Evolutionary conservation across 2,329 filamentous ascomycete species (phyloP).

Genomic region (Aspergillus costaricaensis): DNA sequence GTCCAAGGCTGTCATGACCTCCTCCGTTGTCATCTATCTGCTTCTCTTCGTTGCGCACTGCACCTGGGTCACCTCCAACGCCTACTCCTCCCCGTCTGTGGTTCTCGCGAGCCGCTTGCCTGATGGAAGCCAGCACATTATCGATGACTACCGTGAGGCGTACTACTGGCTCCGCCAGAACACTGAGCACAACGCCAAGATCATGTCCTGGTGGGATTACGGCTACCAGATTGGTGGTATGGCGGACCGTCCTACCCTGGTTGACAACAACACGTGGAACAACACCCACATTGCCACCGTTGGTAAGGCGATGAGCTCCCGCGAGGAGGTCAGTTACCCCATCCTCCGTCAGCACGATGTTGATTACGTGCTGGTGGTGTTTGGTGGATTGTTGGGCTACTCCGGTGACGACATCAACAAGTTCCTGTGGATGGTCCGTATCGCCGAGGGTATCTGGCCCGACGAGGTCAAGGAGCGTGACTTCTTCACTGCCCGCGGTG

Average conservation of each 20-base stretch:
- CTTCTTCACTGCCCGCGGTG: constrained; percentile 90
- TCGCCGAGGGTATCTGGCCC: constrained; percentile 99
- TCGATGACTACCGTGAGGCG: constrained; percentile 97
- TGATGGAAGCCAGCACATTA: constrained; percentile 96
- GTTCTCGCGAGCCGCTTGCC: constrained; percentile 89
- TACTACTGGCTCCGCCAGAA: constrained; percentile 99
- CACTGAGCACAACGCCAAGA: constrained; percentile 89
- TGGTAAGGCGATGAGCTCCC: constrained; percentile 96
- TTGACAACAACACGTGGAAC: constrained; percentile 99
- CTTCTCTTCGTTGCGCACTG: constrained; percentile 95
- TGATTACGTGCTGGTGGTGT: constrained; percentile 97
- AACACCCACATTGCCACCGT: constrained; percentile 99
- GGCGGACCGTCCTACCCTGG: constrained; percentile 93
- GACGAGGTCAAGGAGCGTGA: constrained; percentile 96
- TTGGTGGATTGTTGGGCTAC: constrained; percentile 93
- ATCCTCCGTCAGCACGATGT: constrained; percentile 99
- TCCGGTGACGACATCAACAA: constrained; percentile 99
- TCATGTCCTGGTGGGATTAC: constrained; percentile 99
- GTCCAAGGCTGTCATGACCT: constrained; percentile 78
- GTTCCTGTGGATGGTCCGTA: constrained; percentile 99
- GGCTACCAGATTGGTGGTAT: constrained; percentile 99
- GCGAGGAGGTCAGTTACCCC: constrained; percentile 96
- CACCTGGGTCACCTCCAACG: constrained; percentile 99
- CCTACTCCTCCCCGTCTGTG: constrained; percentile 96
- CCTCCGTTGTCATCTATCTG: constrained; percentile 74